Evolutionary conservation across 116 monocot genomes (phyloP).

Genomic region (Iris pallida): DNA sequence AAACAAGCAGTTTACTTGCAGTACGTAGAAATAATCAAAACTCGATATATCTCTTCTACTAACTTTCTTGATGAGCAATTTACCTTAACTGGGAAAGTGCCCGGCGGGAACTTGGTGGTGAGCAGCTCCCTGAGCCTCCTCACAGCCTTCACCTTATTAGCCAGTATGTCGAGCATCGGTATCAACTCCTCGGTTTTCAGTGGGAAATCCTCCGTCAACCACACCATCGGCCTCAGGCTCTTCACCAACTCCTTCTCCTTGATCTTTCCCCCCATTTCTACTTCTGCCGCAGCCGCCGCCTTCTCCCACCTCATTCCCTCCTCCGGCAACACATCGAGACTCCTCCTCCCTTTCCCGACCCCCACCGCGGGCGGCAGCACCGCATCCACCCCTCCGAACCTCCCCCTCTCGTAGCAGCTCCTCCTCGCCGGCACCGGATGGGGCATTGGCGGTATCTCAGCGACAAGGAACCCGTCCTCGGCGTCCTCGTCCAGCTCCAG

Average conservation of each 20-base stretch:
- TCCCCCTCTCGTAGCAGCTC: slow-evolving; percentile 43
- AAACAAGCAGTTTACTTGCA: no score
- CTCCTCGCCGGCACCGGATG: slow-evolving; percentile 14
- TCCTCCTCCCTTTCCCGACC: slow-evolving; percentile 32
- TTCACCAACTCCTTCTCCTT: slow-evolving; percentile 86
- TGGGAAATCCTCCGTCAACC: slow-evolving; percentile 74
- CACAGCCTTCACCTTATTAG: slow-evolving; percentile 62
- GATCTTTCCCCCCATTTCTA: slow-evolving; percentile 17
- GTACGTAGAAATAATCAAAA: no score
- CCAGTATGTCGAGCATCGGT: slow-evolving; percentile 58
- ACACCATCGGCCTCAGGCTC: slow-evolving; percentile 55
- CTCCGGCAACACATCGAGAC: slow-evolving; percentile 30
- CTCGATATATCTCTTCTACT: no score
- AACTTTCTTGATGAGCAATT: neutral
- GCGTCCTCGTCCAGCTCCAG: slow-evolving; percentile 46
- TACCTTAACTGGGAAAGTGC: slow-evolving; percentile 83
- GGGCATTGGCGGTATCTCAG: slow-evolving; percentile 34
- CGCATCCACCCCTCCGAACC: slow-evolving; percentile 6
- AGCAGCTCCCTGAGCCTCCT: slow-evolving; percentile 61
- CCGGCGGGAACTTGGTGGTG: slow-evolving; percentile 66
- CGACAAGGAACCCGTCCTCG: slow-evolving; percentile 71
- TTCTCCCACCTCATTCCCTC: slow-evolving; percentile 11
- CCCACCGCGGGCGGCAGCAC: neutral
- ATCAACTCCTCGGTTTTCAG: slow-evolving; percentile 56
- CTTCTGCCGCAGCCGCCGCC: slow-evolving; percentile 2